phyloP scores from a whole-genome alignment of 2,329 filamentous ascomycete genomes.

The Fusarium sp. region DNA sequence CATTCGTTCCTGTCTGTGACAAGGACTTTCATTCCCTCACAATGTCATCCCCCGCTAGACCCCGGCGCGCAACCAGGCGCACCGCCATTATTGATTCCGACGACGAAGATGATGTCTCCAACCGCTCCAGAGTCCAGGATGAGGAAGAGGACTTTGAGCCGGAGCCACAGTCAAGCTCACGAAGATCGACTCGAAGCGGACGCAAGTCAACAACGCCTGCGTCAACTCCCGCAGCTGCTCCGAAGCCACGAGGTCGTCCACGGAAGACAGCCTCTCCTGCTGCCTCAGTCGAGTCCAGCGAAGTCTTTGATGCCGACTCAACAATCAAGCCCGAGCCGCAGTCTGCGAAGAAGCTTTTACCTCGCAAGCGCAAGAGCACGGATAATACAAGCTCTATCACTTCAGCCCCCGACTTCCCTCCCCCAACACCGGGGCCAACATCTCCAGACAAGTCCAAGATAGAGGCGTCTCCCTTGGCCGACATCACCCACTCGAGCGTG shows the following conservation, averaged over 20 bases:
- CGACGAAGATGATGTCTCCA: constrained; percentile 72
- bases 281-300: constrained; percentile 49
- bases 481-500: constrained; percentile 74
- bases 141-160: constrained; percentile 83
- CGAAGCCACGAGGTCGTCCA: constrained; percentile 51
- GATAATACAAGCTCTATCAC: constrained; percentile 54
- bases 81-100: constrained; percentile 82
- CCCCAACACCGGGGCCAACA: constrained; percentile 61
- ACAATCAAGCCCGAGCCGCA: constrained; percentile 48
- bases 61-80: constrained; percentile 65
- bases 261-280: constrained; percentile 53
- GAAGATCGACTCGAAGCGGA: constrained; percentile 57
- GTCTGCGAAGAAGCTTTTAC: constrained; percentile 56
- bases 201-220: constrained; percentile 55
- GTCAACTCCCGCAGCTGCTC: constrained; percentile 58
- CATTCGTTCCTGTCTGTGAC: constrained; percentile 24
- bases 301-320: constrained; percentile 47
- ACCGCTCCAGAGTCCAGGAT: constrained; percentile 63
- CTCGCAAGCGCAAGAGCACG: constrained; percentile 74
- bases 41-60: constrained; percentile 51
- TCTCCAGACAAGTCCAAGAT: constrained; percentile 64
- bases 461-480: constrained; percentile 69
- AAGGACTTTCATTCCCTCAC: constrained; percentile 13
- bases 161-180: constrained; percentile 66
- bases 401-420: constrained; percentile 51